Base-by-base conservation (phyloP, 2,329 filamentous ascomycete genomes). In the Arthrobotrys entomopaga region DNA sequence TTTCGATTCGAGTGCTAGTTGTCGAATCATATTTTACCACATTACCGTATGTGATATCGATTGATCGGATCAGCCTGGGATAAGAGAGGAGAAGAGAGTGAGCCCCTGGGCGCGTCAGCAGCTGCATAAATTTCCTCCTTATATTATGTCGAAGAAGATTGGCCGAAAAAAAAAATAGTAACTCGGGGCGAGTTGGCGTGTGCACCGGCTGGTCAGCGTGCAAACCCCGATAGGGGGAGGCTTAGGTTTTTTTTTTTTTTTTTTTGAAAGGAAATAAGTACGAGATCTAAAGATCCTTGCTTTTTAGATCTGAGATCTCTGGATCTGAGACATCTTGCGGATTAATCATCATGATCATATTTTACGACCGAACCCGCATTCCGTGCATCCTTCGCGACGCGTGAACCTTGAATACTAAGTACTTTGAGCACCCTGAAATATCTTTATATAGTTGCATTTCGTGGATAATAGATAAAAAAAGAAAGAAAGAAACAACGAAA, bases 261-360 rank as follows among this genome's bases (percentile, higher is more conserved):
- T 34, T 34, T 34, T 34, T 5, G n/a, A 46, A 22, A 50, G 48
- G 48, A 19, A 22, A 1, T n/a, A 50, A 20, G 20, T 20, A 19
- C 20, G 22, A 24, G 42, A 53, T 53, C 50, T 53, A 20, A 34
- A 16, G n/a, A 58, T 43, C 53, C 54, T 20, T 16, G 50, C 29
- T 53, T 58, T 22, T 26, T 46, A 53, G 64, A 67, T 65, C 52
- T 65, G 7, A 57, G 61, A 65, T 67, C 64, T 59, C n/a, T 26
- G 38, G 64, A 67, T 67, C 64, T 67, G 54, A 67, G 64, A 67
- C 64, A 67, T 48, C 16, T 38, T 1, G 15, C 16, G 7, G n/a
- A 5, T 13, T 26, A 26, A 13, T 22, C 22, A 53, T 50, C 48
- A 53, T 34, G 6, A 34, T 22, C 49, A 53, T 29, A 24, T 11